A percentile compares a stretch with the other conserved stretches of the same genome.
Conservation (phyloP, 169 alveolate genomes). For the Plasmodium falciparum region DNA sequence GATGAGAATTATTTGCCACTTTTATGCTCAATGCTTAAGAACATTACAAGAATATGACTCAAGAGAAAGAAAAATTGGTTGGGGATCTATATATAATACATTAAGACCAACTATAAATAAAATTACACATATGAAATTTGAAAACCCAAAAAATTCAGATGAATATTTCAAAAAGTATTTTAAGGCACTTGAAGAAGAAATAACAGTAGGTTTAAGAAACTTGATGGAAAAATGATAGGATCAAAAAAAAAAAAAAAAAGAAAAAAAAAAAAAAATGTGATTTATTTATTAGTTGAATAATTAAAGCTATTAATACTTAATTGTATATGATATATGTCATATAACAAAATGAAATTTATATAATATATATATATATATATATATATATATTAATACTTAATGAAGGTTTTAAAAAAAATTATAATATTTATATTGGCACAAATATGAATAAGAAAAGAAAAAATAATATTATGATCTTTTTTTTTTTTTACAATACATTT, state of each 20-base stretch:
- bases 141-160: slow-evolving; percentile 76
- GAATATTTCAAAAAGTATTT: slow-evolving; percentile 76
- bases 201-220: slow-evolving; percentile 71
- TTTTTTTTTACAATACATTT: too few relatives aligned
- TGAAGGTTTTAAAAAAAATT: too few relatives aligned
- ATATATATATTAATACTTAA: too few relatives aligned
- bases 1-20: slow-evolving; percentile 96
- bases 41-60: slow-evolving; percentile 85
- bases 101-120: slow-evolving; percentile 92
- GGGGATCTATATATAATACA: slow-evolving; percentile 95
- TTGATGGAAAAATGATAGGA: slow-evolving; percentile 32
- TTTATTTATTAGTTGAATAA: too few relatives aligned
- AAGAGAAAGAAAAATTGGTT: slow-evolving; percentile 91
- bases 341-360: too few relatives aligned
- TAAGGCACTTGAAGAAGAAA: slow-evolving; percentile 73
- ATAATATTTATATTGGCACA: too few relatives aligned
- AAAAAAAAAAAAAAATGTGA: neutral
- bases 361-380: too few relatives aligned
- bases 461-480: too few relatives aligned
- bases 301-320: too few relatives aligned
- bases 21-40: slow-evolving; percentile 93
- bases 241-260: neutral
- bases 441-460: too few relatives aligned
- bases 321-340: too few relatives aligned
- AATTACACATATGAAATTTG: slow-evolving; percentile 94